These are phyloP conservation scores for Papiliotrema terrestris DNA, from an alignment of 1,284 basidiomycete species.

Conservation along the genomic window DNA sequence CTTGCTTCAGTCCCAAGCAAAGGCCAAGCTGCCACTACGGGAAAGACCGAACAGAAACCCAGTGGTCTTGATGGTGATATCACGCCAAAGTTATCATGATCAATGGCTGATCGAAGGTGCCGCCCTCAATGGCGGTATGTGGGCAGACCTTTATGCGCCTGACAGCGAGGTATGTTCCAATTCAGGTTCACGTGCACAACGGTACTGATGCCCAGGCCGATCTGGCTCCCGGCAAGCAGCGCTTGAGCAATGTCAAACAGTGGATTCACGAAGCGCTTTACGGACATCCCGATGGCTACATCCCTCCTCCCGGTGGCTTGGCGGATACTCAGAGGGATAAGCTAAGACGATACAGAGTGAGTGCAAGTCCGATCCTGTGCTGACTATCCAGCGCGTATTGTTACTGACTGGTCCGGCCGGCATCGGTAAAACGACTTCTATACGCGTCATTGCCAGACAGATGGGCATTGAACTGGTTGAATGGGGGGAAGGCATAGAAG, in stretches of 20 bases:
- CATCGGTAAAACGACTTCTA: constrained; percentile 80
- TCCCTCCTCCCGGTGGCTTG: constrained; percentile 2
- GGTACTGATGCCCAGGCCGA: constrained; percentile 56
- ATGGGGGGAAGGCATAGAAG: constrained; percentile 59
- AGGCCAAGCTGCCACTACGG: constrained; percentile 24
- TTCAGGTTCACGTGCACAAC: not conserved
- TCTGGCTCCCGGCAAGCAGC: constrained; percentile 81
- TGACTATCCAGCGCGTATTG: constrained; percentile 65
- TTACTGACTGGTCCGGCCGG: constrained; percentile 86
- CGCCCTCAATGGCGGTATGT: constrained; percentile 49
- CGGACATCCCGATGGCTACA: constrained; percentile 41
- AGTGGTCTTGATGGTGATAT: not conserved
- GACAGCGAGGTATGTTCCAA: constrained; percentile 56
- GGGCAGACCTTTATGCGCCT: constrained; percentile 76
- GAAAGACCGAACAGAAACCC: not conserved
- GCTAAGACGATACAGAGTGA: constrained; percentile 71
- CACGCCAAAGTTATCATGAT: not conserved
- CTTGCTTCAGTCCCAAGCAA: constrained; percentile 29
- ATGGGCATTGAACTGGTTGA: constrained; percentile 78
- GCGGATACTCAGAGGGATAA: constrained; percentile 53
- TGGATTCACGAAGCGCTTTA: constrained; percentile 85
- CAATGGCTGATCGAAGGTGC: not conserved
- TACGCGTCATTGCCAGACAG: constrained; percentile 71
- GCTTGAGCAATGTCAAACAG: constrained; percentile 75
- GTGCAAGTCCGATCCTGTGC: constrained; percentile 20